phyloP scores from a whole-genome alignment of 2,329 filamentous ascomycete species.

The Ustulina deusta region DNA sequence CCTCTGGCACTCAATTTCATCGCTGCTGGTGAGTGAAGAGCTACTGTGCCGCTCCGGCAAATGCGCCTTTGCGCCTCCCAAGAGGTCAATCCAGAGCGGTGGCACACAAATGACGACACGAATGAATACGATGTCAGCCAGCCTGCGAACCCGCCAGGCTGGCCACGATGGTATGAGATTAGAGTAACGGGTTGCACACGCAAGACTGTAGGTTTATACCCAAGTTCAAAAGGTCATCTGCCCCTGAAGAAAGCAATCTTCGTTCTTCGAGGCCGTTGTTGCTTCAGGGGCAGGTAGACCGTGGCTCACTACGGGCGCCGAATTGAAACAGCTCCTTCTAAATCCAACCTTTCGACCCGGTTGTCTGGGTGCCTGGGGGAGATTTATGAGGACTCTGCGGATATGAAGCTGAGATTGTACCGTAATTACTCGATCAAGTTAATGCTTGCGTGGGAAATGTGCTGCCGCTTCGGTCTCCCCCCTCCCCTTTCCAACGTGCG shows the following conservation, averaged over 20 bases:
- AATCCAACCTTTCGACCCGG: conserved; percentile 64
- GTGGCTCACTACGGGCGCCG: conserved; percentile 89
- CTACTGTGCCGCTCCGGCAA: conserved; percentile 46
- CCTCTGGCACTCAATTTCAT: conserved; percentile 90
- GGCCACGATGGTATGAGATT: conserved; percentile 34
- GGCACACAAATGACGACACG: conserved; percentile 57
- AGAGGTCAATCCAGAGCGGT: conserved; percentile 69
- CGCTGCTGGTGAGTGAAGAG: conserved; percentile 84
- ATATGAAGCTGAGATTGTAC: conserved; percentile 92
- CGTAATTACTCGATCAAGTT: conserved; percentile 98
- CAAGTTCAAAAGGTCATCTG: conserved; percentile 54
- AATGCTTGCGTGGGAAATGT: conserved; percentile 99
- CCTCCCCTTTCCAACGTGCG: conserved; percentile 42
- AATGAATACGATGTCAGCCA: conserved; percentile 14
- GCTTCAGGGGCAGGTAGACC: conserved; percentile 54
- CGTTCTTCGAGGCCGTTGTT: conserved; percentile 9
- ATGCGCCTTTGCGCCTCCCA: conserved; percentile 50
- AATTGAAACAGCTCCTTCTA: conserved; percentile 62
- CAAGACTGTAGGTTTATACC: conserved; percentile 60
- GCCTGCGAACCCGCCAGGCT: conserved; percentile 1
- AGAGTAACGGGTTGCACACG: conserved; percentile 47
- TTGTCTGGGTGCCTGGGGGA: conserved; percentile 47
- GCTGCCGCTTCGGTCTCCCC: conserved; percentile 79
- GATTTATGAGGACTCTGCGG: conserved; percentile 54
- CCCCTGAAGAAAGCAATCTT: conserved; percentile 24